Evolutionary conservation across 2,329 filamentous ascomycete genomes (phyloP), one percentile per base, ranked within the genome.

Genomic region (Thyridium curvatum): DNA sequence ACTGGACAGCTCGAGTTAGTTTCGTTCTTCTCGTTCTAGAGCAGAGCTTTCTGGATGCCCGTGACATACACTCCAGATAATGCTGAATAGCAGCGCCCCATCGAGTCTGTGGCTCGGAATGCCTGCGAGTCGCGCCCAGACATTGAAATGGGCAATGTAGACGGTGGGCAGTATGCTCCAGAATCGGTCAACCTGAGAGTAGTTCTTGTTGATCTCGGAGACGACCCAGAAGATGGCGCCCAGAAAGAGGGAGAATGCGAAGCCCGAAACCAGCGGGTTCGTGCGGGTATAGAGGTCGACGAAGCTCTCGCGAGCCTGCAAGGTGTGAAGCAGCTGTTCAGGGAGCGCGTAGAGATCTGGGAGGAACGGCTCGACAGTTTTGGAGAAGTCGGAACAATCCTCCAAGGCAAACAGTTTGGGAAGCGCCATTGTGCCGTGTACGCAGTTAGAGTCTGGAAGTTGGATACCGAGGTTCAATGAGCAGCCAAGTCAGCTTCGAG

Each of bases 171-270:
- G 65, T 44, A 98, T 71, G 56, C 87, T 93, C 93, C 93, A 98
- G 51, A 84, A 66, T 35, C 93, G 80, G 61, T 98, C 93, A 32
- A 98, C 83, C 64, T 98, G 93, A n/a, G 90, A 96, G 61, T 90
- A 96, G 62, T 98, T 98, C 54, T 76, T 77, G 64, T 94, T 97
- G 65, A 88, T 64, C 61, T 97, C 91, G 1, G 89, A 86, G 5
- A 80, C 68, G 26, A 91, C 54, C 17, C 95, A 67, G 52, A 94
- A 85, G 18, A 93, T 53, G 5, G 74, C 73, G 2, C 79, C 79
- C n/a, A 94, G 60, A 31, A 79, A 71, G 14, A 94, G 51, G 3
- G 86, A 84, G 38, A 86, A 75, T 0, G 79, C 82, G 46, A 94
- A 72, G 3, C 79, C 85, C 1, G 78, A 81, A 18, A 95, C 72